phyloP scores from a whole-genome alignment of 371 early-diverging fungal species.

The Antonospora locustae region DNA sequence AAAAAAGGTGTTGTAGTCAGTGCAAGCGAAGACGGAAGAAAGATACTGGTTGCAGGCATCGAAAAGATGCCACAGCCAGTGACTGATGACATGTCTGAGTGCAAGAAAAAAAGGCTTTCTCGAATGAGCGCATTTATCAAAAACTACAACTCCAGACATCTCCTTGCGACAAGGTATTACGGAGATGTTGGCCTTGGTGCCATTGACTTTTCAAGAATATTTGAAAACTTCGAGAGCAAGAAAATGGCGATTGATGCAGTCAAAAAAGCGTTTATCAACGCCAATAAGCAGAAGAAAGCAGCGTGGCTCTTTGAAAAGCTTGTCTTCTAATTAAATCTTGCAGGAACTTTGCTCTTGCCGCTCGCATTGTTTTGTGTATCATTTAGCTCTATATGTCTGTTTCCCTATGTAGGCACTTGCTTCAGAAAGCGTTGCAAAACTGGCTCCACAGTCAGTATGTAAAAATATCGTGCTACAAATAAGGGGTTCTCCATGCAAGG shows the following conservation, averaged over 20 bases:
- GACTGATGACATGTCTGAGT: conserved; percentile 43
- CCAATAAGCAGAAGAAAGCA: conserved; percentile 26
- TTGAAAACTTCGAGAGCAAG: conserved; percentile 28
- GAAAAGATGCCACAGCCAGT: conserved; percentile 39
- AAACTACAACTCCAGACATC: conserved; percentile 47
- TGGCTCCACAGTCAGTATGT: too few species aligned
- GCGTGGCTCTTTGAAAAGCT: conserved; percentile 48
- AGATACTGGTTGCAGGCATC: conserved; percentile 44
- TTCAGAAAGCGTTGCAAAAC: too few species aligned
- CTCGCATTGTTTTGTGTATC: too few species aligned
- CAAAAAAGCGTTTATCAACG: conserved; percentile 36
- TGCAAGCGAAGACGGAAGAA: conserved; percentile 18
- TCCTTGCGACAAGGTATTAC: conserved; percentile 50
- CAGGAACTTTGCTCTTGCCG: too few species aligned
- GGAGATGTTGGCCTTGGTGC: conserved; percentile 41
- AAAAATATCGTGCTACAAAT: too few species aligned
- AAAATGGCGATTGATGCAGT: conserved; percentile 24
- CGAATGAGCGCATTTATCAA: conserved; percentile 45
- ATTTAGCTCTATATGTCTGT: too few species aligned
- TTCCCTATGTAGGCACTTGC: too few species aligned
- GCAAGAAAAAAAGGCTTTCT: conserved; percentile 38
- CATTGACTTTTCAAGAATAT: conserved; percentile 14
- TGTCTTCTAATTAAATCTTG: conserved; percentile 37
- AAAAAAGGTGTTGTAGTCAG: conserved; percentile 49
- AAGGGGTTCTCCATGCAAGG: too few species aligned